Conservation (phyloP, 768 basidiomycete genomes). For the Termitomyces sp. region DNA sequence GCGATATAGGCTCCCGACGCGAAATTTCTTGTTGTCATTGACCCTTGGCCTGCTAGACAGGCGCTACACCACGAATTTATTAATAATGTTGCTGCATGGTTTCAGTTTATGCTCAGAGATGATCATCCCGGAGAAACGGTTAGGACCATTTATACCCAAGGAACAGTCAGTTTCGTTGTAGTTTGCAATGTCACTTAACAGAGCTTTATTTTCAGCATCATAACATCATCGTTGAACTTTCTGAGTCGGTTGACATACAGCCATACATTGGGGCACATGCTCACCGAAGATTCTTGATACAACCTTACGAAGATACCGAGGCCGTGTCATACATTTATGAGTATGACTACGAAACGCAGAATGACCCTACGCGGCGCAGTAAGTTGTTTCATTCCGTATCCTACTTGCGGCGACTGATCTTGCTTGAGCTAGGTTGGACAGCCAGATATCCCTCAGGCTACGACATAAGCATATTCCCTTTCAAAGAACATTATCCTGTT, state of each 20-base stretch:
- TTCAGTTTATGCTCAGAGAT: constrained; percentile 28
- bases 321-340: constrained; percentile 26
- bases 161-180: constrained; percentile 20
- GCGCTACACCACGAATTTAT: constrained; percentile 16
- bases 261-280: constrained; percentile 21
- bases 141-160: constrained; percentile 24
- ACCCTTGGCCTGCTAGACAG: constrained; percentile 23
- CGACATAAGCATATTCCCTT: constrained; percentile 17
- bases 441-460: constrained; percentile 10
- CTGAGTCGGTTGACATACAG: constrained; percentile 19
- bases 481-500: constrained; percentile 21
- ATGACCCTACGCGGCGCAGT: constrained; percentile 21
- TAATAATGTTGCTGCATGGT: constrained; percentile 28
- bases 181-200: neutral
- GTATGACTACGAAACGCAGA: constrained; percentile 21
- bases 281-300: constrained; percentile 16
- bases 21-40: constrained; percentile 22
- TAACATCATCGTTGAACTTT: constrained; percentile 27
- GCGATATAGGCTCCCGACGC: constrained; percentile 7
- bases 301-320: constrained; percentile 1
- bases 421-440: constrained; percentile 12
- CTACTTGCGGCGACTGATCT: neutral
- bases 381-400: neutral
- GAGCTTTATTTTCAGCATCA: constrained; percentile 14
- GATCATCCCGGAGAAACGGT: constrained; percentile 21